These are phyloP conservation scores for Cyclotella baltica DNA, from an alignment of 108 stramenopile genomes.

Conservation along the genomic window DNA sequence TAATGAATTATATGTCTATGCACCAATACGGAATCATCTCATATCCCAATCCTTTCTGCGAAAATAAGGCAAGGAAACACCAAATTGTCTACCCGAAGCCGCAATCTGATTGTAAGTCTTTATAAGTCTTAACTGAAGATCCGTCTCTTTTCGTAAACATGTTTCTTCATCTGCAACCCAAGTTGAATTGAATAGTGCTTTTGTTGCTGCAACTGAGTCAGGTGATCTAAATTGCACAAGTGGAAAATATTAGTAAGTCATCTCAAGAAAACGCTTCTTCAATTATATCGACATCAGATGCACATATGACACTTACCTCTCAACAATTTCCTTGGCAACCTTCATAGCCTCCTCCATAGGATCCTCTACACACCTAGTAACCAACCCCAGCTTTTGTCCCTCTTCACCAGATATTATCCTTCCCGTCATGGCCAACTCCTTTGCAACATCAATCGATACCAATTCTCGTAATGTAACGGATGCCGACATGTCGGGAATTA, in stretches of 20 bases:
- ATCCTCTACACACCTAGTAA: slow-evolving; percentile 82
- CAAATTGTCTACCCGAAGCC: slow-evolving; percentile 79
- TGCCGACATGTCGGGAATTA: slow-evolving; percentile 93
- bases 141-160: slow-evolving; percentile 73
- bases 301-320: slow-evolving; percentile 29
- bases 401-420: slow-evolving; percentile 74
- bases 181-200: slow-evolving; percentile 81
- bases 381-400: slow-evolving; percentile 73
- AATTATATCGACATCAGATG: not conserved
- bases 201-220: slow-evolving; percentile 83
- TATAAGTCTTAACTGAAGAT: slow-evolving; percentile 73
- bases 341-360: slow-evolving; percentile 76
- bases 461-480: slow-evolving; percentile 77
- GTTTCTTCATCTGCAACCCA: slow-evolving; percentile 74
- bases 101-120: slow-evolving; percentile 87
- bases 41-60: slow-evolving; percentile 53
- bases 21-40: no score
- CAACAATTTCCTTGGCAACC: slow-evolving; percentile 70
- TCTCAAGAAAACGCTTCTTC: not conserved
- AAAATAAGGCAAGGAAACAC: slow-evolving; percentile 76
- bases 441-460: slow-evolving; percentile 81
- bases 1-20: no score
- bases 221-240: slow-evolving; percentile 57
- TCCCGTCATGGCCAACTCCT: slow-evolving; percentile 91
- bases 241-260: not conserved